Percentiles rank a stretch among this genome's conserved stretches.
phyloP scores from a whole-genome alignment of 2,329 filamentous ascomycete genomes.

The Aspergillus novoparasiticus region DNA sequence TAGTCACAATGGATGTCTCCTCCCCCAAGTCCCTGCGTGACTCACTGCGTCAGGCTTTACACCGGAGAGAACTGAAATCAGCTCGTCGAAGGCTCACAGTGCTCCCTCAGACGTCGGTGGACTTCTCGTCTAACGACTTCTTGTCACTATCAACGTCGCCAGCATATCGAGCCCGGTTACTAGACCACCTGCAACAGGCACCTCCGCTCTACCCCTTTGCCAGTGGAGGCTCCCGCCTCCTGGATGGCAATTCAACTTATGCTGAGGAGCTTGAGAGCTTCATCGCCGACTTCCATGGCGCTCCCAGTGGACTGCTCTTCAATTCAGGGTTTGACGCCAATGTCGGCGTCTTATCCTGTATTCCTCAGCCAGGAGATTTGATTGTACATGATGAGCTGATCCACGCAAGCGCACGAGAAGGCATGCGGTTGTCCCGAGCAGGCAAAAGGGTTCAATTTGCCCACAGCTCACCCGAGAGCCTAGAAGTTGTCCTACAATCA shows the following conservation, averaged over 20 bases:
- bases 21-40: slow-evolving; percentile 28
- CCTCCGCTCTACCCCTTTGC: slow-evolving; percentile 49
- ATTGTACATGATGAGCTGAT: slow-evolving; percentile 75
- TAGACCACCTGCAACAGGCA: slow-evolving; percentile 48
- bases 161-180: slow-evolving; percentile 51
- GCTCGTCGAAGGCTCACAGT: slow-evolving; percentile 53
- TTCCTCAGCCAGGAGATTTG: slow-evolving; percentile 62
- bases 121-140: slow-evolving; percentile 70
- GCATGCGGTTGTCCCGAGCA: slow-evolving; percentile 68
- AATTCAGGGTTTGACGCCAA: slow-evolving; percentile 71
- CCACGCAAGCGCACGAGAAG: slow-evolving; percentile 78
- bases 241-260: slow-evolving; percentile 67
- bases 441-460: slow-evolving; percentile 46
- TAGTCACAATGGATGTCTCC: slow-evolving; percentile 10
- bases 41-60: slow-evolving; percentile 35
- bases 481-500: slow-evolving; percentile 40
- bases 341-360: slow-evolving; percentile 61
- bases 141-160: slow-evolving; percentile 58
- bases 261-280: slow-evolving; percentile 60
- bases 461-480: slow-evolving; percentile 49
- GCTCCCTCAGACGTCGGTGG: slow-evolving; percentile 45
- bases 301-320: slow-evolving; percentile 60
- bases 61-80: slow-evolving; percentile 46
- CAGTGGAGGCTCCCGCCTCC: slow-evolving; percentile 62
- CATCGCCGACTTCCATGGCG: slow-evolving; percentile 63